Conservation (phyloP, 2,329 filamentous ascomycete species). For the Ophiostoma novo-ulmi region DNA sequence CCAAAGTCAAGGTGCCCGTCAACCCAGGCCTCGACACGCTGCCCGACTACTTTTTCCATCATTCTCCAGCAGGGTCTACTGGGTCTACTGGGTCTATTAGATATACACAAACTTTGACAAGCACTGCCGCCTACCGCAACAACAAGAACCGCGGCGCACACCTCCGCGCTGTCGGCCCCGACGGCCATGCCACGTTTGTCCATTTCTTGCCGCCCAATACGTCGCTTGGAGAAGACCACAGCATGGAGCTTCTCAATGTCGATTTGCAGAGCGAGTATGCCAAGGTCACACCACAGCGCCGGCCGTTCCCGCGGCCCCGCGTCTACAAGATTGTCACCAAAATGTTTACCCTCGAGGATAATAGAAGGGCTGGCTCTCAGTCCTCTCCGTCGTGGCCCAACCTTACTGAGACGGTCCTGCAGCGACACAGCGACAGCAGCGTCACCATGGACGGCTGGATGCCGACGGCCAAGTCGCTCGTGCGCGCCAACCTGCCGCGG, state of each 20-base stretch:
- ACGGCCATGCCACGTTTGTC: conserved; percentile 5
- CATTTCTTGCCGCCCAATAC: conserved; percentile 27
- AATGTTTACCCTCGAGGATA: conserved; percentile 16
- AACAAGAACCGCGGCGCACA: neutral
- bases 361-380: no score
- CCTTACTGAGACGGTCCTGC: conserved; percentile 35
- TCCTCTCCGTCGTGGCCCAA: conserved; percentile 27
- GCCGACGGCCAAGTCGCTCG: conserved; percentile 38
- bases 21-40: conserved; percentile 27
- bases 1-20: neutral
- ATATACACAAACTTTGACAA: neutral
- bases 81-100: neutral
- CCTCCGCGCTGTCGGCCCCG: neutral
- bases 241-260: neutral
- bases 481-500: conserved; percentile 34
- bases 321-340: conserved; percentile 15
- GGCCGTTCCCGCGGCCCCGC: conserved; percentile 7
- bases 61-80: neutral
- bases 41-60: conserved; percentile 24
- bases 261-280: neutral
- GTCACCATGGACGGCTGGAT: conserved; percentile 43
- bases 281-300: neutral
- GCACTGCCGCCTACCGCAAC: neutral
- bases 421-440: conserved; percentile 35
- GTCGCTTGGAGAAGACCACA: conserved; percentile 19